Conservation (phyloP, 2,329 filamentous ascomycete genomes). For the Nannizziopsis arthrosporioides region DNA sequence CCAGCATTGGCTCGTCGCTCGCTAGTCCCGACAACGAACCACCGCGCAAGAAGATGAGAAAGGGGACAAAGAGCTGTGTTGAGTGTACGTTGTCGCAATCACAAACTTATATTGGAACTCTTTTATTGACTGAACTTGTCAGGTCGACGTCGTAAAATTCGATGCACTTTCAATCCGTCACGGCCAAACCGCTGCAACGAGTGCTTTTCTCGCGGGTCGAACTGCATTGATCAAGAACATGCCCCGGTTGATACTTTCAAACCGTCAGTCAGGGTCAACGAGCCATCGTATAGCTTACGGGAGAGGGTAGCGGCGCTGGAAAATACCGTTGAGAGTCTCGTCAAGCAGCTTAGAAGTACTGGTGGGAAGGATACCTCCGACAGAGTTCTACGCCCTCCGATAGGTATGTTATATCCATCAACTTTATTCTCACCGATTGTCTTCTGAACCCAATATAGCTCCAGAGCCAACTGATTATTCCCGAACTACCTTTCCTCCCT, state of each 20-base stretch:
- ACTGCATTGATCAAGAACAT: conserved; percentile 33
- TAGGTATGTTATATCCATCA: background rate
- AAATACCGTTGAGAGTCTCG: conserved; percentile 26
- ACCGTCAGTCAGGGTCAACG: conserved; percentile 15
- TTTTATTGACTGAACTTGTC: background rate
- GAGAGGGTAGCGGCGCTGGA: conserved; percentile 31
- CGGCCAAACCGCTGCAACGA: conserved; percentile 30
- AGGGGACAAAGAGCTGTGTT: conserved; percentile 34
- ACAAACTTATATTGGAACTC: background rate
- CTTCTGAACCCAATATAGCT: background rate
- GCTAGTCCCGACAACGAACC: conserved; percentile 20
- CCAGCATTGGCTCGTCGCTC: conserved; percentile 14
- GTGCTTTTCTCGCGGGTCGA: conserved; percentile 29
- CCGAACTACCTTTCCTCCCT: background rate
- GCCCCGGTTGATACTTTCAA: conserved; percentile 19
- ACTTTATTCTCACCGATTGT: background rate
- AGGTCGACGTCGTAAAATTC: conserved; percentile 34
- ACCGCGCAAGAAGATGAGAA: conserved; percentile 35
- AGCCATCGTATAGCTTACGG: conserved; percentile 28
- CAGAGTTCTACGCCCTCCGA: background rate
- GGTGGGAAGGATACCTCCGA: background rate
- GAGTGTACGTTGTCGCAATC: conserved; percentile 26
- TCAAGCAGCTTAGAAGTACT: conserved; percentile 22
- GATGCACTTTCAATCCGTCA: conserved; percentile 30
- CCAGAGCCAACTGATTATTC: background rate